Conservation (phyloP, 1,139 yeast genomes). For the Schwanniomyces etchellsii region DNA sequence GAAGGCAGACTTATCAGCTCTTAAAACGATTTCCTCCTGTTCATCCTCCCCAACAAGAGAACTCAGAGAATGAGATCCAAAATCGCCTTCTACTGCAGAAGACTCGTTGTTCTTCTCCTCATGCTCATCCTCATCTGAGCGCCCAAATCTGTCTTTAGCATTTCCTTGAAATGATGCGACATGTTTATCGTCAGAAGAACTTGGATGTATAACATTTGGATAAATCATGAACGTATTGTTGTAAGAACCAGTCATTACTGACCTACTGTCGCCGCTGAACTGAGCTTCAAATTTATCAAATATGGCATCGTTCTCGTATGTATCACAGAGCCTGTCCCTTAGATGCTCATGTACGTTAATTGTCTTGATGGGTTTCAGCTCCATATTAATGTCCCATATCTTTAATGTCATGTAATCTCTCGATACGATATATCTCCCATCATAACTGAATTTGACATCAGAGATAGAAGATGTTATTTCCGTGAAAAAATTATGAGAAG, state of each 20-base stretch:
- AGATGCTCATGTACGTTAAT: conserved; percentile 94
- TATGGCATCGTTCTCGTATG: conserved; percentile 97
- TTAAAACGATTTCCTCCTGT: conserved; percentile 72
- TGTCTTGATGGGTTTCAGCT: conserved; percentile 87
- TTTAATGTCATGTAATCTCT: conserved; percentile 97
- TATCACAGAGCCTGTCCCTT: conserved; percentile 89
- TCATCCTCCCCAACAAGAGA: conserved; percentile 46
- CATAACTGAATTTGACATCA: conserved; percentile 87
- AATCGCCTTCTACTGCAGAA: conserved; percentile 20
- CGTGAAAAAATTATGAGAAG: conserved; percentile 91
- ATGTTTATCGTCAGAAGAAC: conserved; percentile 6
- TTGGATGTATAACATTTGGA: conserved; percentile 62
- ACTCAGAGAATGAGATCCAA: conserved; percentile 32
- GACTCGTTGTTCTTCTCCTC: conserved; percentile 30
- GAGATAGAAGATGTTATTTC: conserved; percentile 94
- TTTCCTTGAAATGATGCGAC: conserved; percentile 5
- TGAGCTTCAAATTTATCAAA: conserved; percentile 98
- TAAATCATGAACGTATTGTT: conserved; percentile 96
- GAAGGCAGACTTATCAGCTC: conserved; percentile 97
- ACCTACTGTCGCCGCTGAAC: conserved; percentile 87
- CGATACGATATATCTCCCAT: conserved; percentile 91
- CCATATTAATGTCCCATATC: conserved; percentile 98
- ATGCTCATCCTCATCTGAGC: conserved; percentile 25
- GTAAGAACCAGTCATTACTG: conserved; percentile 96
- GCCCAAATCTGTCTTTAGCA: conserved; percentile 19